Conservation (phyloP, 306 rosid genomes). For the Cicer cuneatum region DNA sequence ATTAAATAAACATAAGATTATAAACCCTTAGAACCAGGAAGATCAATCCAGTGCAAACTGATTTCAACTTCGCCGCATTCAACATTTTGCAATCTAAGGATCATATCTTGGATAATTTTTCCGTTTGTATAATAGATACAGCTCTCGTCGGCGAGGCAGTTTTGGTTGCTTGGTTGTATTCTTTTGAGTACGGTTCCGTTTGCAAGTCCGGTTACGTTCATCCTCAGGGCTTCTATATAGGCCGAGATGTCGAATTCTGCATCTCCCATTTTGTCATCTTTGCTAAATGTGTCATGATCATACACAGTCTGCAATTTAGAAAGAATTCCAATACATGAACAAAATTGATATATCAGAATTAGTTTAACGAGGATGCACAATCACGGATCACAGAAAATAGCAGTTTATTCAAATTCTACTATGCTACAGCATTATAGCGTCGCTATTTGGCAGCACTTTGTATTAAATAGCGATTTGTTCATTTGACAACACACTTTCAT, state of each 20-base stretch:
- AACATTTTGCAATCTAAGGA: constrained; percentile 81
- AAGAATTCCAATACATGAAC: too few relatives aligned
- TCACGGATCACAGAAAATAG: not conserved
- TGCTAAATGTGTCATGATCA: constrained; percentile 91
- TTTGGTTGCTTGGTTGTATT: constrained; percentile 63
- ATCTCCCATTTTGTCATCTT: constrained; percentile 95
- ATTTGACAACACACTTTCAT: not conserved
- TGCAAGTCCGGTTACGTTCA: constrained; percentile 56
- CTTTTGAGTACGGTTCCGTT: constrained; percentile 67
- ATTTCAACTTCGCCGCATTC: constrained; percentile 93
- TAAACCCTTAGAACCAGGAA: constrained; percentile 78
- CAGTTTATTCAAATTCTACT: not conserved
- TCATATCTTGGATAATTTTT: constrained; percentile 73
- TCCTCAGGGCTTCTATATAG: constrained; percentile 72
- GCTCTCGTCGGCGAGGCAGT: constrained; percentile 85
- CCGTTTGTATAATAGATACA: constrained; percentile 58
- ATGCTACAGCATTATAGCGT: not conserved
- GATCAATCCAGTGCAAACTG: constrained; percentile 85
- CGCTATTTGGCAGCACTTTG: too few relatives aligned
- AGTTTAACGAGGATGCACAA: not conserved
- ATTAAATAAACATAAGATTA: constrained; percentile 31
- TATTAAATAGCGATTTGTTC: too few relatives aligned
- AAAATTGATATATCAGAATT: not conserved
- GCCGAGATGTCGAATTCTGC: constrained; percentile 68
- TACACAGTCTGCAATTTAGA: constrained; percentile 70